Conservation (phyloP, 345 rosid species). For the Ceriops decandra region DNA sequence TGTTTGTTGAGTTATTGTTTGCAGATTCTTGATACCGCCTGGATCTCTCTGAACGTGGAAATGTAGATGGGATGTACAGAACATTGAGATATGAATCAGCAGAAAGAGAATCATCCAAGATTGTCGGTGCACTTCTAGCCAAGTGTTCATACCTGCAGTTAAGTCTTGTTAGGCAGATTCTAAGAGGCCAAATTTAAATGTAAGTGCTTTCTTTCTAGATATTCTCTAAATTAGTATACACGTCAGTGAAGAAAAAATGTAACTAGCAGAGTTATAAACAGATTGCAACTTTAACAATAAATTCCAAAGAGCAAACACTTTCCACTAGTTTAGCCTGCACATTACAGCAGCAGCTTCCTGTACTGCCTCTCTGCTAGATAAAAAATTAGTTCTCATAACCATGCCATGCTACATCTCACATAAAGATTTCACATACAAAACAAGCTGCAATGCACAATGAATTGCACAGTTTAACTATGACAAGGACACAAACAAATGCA, state of each 20-base stretch:
- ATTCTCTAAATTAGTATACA: background rate
- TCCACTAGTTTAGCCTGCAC: background rate
- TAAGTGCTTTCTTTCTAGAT: background rate
- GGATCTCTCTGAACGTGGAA: slow-evolving; percentile 91
- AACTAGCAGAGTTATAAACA: background rate
- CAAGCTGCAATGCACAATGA: no score
- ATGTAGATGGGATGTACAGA: slow-evolving; percentile 90
- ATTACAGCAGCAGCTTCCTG: background rate
- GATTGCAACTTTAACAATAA: background rate
- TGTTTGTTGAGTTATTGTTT: slow-evolving; percentile 43
- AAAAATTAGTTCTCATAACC: no score
- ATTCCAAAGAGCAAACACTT: background rate
- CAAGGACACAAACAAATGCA: no score
- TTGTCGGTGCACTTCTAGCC: slow-evolving; percentile 94
- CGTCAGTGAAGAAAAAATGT: no score
- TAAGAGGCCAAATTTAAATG: background rate
- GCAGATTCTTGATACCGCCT: slow-evolving; percentile 58
- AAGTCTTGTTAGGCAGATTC: slow-evolving; percentile 2
- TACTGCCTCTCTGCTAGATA: background rate
- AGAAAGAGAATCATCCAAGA: slow-evolving; percentile 94
- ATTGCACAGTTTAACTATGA: no score
- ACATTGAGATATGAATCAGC: slow-evolving; percentile 97
- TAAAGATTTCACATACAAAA: no score
- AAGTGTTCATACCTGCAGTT: slow-evolving; percentile 85
- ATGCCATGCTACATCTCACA: no score